Base-by-base conservation (phyloP, 2,329 filamentous ascomycete species). In the Beauveria scarabaeidicola region DNA sequence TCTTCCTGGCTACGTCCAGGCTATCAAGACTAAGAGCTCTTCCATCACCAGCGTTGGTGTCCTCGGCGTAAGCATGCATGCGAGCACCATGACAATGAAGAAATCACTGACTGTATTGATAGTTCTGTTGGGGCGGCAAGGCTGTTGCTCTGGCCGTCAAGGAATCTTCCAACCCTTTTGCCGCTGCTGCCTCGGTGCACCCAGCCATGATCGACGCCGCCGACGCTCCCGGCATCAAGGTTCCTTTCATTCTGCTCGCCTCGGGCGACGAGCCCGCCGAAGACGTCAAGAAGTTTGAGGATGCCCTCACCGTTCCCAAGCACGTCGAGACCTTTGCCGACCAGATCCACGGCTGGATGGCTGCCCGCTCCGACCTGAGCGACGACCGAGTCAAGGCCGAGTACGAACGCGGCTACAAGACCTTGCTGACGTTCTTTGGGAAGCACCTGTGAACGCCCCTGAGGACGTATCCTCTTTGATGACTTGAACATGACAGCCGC, bases 301-400 rank as follows among this genome's bases (percentile, higher is more conserved):
- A 75, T n/a, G 74, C 74, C 10, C 76, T 88, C 55, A 74, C 72
- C 29, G 79, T 74, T 2, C 72, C 80, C 61, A 83, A 84, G 67
- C 78, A 85, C 63, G 80, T 88, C 57, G 85, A 89, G 75, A 84
- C 70, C n/a, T 89, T 88, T 67, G 66, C 67, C 25, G 84, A 84
- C 66, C 86, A 88, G 78, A 79, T 85, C 68, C 87, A 90, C 72
- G 87, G 87, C 48, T 90, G 86, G 85, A 90, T 89, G 87, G 84
- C 83, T 1, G 86, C 87, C 1, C 80, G 86, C 27, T 77, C 81
- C 0, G 74, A 88, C 66, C 73, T 89, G 32, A 75, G 77, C 38
- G 75, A 86, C 51, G 73, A 77, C 52, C 78, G 77, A 46, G 80
- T 84, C 67, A 82, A 80, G 70, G 78, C 81, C 64, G 86, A 86